phyloP scores from a whole-genome alignment of 768 basidiomycete species.

The Boletus patriciae region DNA sequence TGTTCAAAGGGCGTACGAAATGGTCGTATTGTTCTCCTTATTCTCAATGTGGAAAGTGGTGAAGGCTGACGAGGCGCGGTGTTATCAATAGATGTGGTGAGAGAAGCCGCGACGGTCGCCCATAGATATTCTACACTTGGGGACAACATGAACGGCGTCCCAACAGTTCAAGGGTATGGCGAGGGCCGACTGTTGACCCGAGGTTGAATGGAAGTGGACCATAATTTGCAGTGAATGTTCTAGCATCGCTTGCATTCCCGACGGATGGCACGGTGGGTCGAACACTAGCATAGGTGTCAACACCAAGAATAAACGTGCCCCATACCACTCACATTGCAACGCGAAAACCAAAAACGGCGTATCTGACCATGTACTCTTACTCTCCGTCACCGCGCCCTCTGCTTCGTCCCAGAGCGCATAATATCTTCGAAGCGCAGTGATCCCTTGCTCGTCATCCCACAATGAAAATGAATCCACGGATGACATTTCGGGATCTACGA shows the following conservation, averaged over 20 bases:
- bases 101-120: slow-evolving; percentile 22
- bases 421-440: slow-evolving; percentile 61
- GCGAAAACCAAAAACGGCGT: slow-evolving; percentile 75
- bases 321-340: slow-evolving; percentile 59
- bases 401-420: slow-evolving; percentile 71
- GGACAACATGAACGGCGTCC: slow-evolving; percentile 43
- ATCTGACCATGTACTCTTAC: slow-evolving; percentile 62
- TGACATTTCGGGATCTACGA: slow-evolving; percentile 57
- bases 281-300: slow-evolving; percentile 50
- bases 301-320: not conserved
- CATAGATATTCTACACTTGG: slow-evolving; percentile 38
- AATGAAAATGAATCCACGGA: slow-evolving; percentile 44
- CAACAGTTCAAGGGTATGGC: slow-evolving; percentile 64
- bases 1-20: slow-evolving; percentile 45
- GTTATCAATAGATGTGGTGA: slow-evolving; percentile 20
- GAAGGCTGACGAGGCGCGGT: slow-evolving; percentile 10
- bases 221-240: slow-evolving; percentile 68
- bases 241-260: slow-evolving; percentile 70
- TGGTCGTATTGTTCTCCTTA: too few species aligned
- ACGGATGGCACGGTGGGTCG: slow-evolving; percentile 61
- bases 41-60: slow-evolving; percentile 30
- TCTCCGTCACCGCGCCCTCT: slow-evolving; percentile 63
- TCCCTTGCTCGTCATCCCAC: slow-evolving; percentile 73
- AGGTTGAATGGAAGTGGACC: slow-evolving; percentile 74
- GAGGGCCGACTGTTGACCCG: slow-evolving; percentile 71